These are phyloP conservation scores for Thielaviopsis musarum DNA, from an alignment of 2,329 filamentous ascomycete species.

Conservation along the genomic window DNA sequence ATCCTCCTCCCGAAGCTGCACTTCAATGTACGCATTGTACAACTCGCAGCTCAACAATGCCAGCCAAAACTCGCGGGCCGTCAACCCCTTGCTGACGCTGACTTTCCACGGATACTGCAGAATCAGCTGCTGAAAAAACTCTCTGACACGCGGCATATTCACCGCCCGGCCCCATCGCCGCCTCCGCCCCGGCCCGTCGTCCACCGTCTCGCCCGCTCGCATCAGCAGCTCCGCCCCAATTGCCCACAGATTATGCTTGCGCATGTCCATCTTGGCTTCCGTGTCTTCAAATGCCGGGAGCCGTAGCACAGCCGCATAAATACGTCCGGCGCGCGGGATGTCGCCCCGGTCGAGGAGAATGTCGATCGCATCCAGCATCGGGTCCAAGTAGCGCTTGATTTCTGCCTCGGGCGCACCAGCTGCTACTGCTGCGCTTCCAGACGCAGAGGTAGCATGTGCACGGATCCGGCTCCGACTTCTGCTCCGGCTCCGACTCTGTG, in stretches of 20 bases:
- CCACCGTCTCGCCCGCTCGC: constrained; percentile 21
- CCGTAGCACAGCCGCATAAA: constrained; percentile 7
- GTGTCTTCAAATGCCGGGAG: constrained; percentile 2
- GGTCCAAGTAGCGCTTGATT: constrained; percentile 3
- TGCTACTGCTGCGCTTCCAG: not conserved
- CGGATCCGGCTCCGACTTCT: not conserved
- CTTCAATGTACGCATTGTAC: constrained; percentile 51
- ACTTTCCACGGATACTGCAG: constrained; percentile 57
- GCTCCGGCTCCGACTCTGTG: not conserved
- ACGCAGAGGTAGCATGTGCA: not conserved
- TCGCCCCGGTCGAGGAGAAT: constrained; percentile 5
- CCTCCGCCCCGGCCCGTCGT: not conserved
- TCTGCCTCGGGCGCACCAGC: constrained; percentile 4
- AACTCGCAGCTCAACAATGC: constrained; percentile 70
- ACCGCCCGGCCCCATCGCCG: constrained; percentile 27
- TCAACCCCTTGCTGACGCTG: constrained; percentile 27
- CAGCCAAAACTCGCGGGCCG: constrained; percentile 60
- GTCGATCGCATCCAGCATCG: constrained; percentile 9
- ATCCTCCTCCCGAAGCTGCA: constrained; percentile 21
- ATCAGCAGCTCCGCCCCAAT: constrained; percentile 74
- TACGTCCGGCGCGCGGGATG: constrained; percentile 5
- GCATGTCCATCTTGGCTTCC: constrained; percentile 37
- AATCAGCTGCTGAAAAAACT: constrained; percentile 64
- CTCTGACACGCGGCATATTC: constrained; percentile 28
- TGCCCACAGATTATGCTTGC: constrained; percentile 57